Evolutionary conservation across 2,329 filamentous ascomycete genomes (phyloP).

Genomic region (Trichoderma citrinoviride): DNA sequence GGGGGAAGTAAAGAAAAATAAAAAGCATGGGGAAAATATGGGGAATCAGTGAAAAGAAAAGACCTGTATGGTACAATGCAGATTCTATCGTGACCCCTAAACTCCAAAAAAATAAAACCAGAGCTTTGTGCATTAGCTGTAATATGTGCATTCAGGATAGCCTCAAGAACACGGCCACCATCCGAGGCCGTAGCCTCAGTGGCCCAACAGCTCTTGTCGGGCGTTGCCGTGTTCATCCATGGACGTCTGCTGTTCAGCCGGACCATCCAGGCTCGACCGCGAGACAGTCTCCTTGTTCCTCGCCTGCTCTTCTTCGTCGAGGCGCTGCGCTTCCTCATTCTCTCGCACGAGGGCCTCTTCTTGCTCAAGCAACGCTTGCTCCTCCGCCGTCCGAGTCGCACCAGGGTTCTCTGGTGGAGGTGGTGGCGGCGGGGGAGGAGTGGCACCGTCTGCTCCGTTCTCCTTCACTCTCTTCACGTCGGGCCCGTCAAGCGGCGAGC

Average conservation of each 20-base stretch:
- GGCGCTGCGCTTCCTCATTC: slow-evolving; percentile 54
- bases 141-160: slow-evolving; percentile 16
- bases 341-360: slow-evolving; percentile 51
- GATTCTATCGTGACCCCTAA: slow-evolving; percentile 16
- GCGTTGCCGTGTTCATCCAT: slow-evolving; percentile 24
- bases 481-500: slow-evolving; percentile 55
- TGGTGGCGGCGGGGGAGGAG: slow-evolving; percentile 49
- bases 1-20: not conserved
- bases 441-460: slow-evolving; percentile 40
- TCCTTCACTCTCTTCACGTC: slow-evolving; percentile 54
- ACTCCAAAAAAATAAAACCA: slow-evolving; percentile 4
- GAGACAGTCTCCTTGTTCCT: slow-evolving; percentile 31
- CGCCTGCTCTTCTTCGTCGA: slow-evolving; percentile 46
- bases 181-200: slow-evolving; percentile 3
- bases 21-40: not conserved
- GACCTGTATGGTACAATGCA: slow-evolving; percentile 19
- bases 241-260: slow-evolving; percentile 6
- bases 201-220: slow-evolving; percentile 28
- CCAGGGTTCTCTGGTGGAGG: slow-evolving; percentile 41
- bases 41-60: slow-evolving; percentile 10
- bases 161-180: slow-evolving; percentile 1
- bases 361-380: slow-evolving; percentile 47
- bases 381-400: slow-evolving; percentile 41
- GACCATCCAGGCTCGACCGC: not conserved
- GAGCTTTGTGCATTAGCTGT: slow-evolving; percentile 16